Evolutionary conservation across 148 eudicot genomes (phyloP), one percentile per base, ranked within the genome.

Genomic region (Mesembryanthemum crystallinum): DNA sequence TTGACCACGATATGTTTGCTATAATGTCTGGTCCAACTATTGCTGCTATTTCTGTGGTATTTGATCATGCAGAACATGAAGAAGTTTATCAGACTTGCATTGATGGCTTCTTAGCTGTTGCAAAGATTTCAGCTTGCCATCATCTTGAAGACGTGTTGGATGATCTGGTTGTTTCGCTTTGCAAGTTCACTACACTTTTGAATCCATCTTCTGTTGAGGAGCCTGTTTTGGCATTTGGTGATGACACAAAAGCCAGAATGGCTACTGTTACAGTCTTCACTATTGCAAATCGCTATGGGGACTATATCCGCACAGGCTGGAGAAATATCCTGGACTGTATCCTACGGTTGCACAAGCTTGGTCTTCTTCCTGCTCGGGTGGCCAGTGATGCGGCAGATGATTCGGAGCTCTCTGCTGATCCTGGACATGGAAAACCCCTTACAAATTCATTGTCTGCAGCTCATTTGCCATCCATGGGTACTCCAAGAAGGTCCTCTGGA

Each of bases 21-120:
- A 90, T 92, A 39, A 83, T 90, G 86, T 90, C 97, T 8, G 97
- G 98, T 76, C 98, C 93, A 21, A 85, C 98, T 32, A 92, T 94
- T 76, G 97, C 97, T 83, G 97, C 98, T 47, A 87, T 94, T 20
- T 94, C 97, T 58, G 98, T 94, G 79, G 96, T 94, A 54, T 88
- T 94, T 82, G 96, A 94, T 82, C 92, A 90, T 74, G 96, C 92
- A 7, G 96, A 91, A 71, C 87, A 86, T 74, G 98, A 90, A 81
- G 88, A 90, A 73, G 97, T 92, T 58, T 87, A 82, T 45, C 91
- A 92, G 78, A 88, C 95, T 25, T 94, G 97, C 84, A 88, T 94
- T 11, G 95, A 94, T 76, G 98, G 98, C 8, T 94, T 88, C 78
- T 81, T 90, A 71, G 92, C 95, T 76, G 84, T 94, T 78, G 97